Evolutionary conservation across 306 rosid species (phyloP).

Genomic region (Hylodesmum podocarpum): DNA sequence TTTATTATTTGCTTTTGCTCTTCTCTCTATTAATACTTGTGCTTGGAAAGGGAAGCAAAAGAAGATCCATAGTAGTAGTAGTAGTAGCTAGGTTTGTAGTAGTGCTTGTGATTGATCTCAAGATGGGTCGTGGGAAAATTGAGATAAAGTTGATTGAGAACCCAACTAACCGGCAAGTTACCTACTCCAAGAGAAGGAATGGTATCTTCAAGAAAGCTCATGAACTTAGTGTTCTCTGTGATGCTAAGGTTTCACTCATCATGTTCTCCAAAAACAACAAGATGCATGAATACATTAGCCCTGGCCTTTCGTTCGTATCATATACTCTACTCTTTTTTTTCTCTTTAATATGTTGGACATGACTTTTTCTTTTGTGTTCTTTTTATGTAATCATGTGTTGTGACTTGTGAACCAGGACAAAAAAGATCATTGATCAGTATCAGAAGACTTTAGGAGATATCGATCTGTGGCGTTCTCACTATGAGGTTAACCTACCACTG

Average conservation of each 20-base stretch:
- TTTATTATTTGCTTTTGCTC: neutral
- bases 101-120: neutral
- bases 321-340: neutral
- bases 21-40: slow-evolving; percentile 15
- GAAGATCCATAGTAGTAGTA: neutral
- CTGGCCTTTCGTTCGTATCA: slow-evolving; percentile 43
- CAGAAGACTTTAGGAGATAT: slow-evolving; percentile 49
- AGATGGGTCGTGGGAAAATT: slow-evolving; percentile 82
- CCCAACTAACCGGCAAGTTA: slow-evolving; percentile 84
- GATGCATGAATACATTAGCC: slow-evolving; percentile 69
- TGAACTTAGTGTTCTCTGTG: slow-evolving; percentile 88
- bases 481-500: slow-evolving; percentile 51
- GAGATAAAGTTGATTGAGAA: slow-evolving; percentile 80
- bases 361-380: neutral
- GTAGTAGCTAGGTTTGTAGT: neutral
- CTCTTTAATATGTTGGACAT: neutral
- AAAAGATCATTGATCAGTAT: slow-evolving; percentile 64
- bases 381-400: neutral
- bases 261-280: slow-evolving; percentile 66
- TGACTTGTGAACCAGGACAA: slow-evolving; percentile 43
- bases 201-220: slow-evolving; percentile 91
- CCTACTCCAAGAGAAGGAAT: slow-evolving; percentile 78
- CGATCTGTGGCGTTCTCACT: slow-evolving; percentile 75
- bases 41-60: neutral
- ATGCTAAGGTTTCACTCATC: slow-evolving; percentile 81